Base-by-base conservation (phyloP, 2,329 filamentous ascomycete species). In the Hypoxylon sp. region DNA sequence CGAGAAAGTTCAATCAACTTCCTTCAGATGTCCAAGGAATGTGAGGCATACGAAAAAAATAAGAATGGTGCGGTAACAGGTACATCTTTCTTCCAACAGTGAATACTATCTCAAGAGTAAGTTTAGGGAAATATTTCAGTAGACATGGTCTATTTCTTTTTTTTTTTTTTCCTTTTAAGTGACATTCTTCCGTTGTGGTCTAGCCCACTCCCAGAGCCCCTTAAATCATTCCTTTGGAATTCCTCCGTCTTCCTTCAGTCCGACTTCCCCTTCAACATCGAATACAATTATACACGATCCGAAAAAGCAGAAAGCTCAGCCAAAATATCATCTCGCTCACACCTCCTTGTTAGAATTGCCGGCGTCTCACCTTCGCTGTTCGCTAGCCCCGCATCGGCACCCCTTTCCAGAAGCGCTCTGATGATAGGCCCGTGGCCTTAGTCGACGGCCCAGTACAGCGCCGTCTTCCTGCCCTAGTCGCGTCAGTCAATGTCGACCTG, bases 401-500 rank as follows among this genome's bases (percentile, higher is more conserved):
- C 64, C 23, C 17, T 49, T 35, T 43, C 37, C 20, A 67, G 48
- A 23, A 68, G 61, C n/a, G 47, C 49, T 24, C 58, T 50, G 1
- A 73, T 64, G 18, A 70, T 62, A 3, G 52, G 33, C 10, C 54
- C 62, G 55, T 75, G 74, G 0, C 73, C 71, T 49, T 75, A 75
- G 26, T 63, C 69, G 18, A 71, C 68, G 24, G 74, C 73, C 70
- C 68, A 75, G 37, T 69, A 72, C 20, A 77, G 60, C 31, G 70
- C 64, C 9, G 67, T 74, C 20, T 68, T 61, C 31, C 72, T 70
- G 48, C 57, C 46, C 5, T 27, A 11, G 48, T 74, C 74, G 18
- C 66, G 59, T 26, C 65, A 65, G 49, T 75, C 68, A 4, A 73
- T 56, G 54, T 75, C 66, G 1, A 75, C 67, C 1, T 53, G 17